Conservation (phyloP, 2,329 filamentous ascomycete species). For the Cytospora leucostoma region DNA sequence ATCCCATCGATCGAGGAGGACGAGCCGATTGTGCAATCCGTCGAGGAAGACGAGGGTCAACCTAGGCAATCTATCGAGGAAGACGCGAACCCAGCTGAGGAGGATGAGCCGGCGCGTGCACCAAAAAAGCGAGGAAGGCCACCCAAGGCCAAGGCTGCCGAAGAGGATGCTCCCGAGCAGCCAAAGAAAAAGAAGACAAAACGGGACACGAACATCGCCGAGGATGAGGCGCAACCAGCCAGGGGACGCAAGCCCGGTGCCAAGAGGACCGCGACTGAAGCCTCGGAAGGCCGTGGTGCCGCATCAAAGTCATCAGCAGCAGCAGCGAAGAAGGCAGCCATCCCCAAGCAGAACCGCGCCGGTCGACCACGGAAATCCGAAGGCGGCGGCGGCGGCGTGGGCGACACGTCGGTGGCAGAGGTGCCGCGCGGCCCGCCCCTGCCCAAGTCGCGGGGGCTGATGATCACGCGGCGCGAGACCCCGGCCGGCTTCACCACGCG, state of each 20-base stretch:
- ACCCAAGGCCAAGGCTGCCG: constrained; percentile 29
- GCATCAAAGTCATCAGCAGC: constrained; percentile 43
- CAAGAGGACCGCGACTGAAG: constrained; percentile 19
- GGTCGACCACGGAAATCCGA: constrained; percentile 42
- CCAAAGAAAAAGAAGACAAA: constrained; percentile 32
- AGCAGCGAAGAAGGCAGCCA: constrained; percentile 29
- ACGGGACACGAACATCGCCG: constrained; percentile 32
- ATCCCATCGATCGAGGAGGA: constrained; percentile 32
- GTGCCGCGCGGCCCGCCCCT: constrained; percentile 58
- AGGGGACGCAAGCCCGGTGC: constrained; percentile 27
- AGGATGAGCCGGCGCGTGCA: constrained; percentile 18
- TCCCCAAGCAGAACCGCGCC: constrained; percentile 37
- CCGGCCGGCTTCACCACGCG: constrained; percentile 59
- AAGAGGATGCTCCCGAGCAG: constrained; percentile 31
- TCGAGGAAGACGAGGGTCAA: constrained; percentile 10
- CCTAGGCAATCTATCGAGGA: constrained; percentile 29
- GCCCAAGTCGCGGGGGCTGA: constrained; percentile 56
- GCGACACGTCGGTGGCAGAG: constrained; percentile 48
- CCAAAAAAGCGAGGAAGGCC: constrained; percentile 32
- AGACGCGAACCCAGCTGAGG: constrained; percentile 29
- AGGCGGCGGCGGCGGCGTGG: constrained; percentile 34
- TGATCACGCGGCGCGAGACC: constrained; percentile 50
- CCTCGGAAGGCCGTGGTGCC: constrained; percentile 13
- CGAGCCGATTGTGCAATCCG: constrained; percentile 25
- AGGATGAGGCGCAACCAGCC: constrained; percentile 27